A percentile compares a stretch with the other conserved stretches of the same genome.
Conservation (phyloP, 768 basidiomycete species). For the Calocybe indica region DNA sequence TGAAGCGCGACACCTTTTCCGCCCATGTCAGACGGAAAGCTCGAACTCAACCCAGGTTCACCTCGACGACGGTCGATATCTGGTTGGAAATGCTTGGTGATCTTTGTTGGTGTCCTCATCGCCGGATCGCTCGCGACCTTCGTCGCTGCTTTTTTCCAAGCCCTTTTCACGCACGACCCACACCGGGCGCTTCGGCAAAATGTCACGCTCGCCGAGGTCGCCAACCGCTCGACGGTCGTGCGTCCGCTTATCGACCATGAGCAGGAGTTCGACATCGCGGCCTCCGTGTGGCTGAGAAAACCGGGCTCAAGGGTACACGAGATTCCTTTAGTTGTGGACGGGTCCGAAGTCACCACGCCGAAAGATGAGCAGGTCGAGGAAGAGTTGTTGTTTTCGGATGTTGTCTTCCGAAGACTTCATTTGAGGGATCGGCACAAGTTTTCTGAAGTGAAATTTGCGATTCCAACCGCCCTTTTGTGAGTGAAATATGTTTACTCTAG, state of each 20-base stretch:
- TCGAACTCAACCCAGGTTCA: constrained; percentile 5
- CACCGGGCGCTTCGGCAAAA: constrained; percentile 10
- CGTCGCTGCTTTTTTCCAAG: background rate
- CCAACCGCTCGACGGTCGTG: constrained; percentile 5
- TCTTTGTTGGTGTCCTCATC: constrained; percentile 4
- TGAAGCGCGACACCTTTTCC: background rate
- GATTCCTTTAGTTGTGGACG: background rate
- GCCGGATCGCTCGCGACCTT: background rate
- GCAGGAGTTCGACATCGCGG: constrained; percentile 15
- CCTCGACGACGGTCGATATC: constrained; percentile 5
- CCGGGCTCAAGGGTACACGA: constrained; percentile 1
- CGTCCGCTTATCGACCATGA: constrained; percentile 9
- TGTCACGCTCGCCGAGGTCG: constrained; percentile 1
- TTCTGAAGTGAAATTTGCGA: constrained; percentile 16
- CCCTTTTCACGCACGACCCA: background rate
- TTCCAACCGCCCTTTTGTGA: constrained; percentile 27
- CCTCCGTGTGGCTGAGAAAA: constrained; percentile 13
- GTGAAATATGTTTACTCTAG: constrained; percentile 1
- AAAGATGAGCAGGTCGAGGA: constrained; percentile 5
- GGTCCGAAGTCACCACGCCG: too few relatives aligned
- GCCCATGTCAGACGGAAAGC: background rate
- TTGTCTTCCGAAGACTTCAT: constrained; percentile 20
- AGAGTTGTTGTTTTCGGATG: constrained; percentile 17
- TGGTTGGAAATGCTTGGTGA: constrained; percentile 7
- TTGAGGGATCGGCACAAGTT: constrained; percentile 18